A percentile compares a stretch with the other conserved stretches of the same genome.
phyloP scores from a whole-genome alignment of 2,329 filamentous ascomycete species.

The Aureobasidium vineae region DNA sequence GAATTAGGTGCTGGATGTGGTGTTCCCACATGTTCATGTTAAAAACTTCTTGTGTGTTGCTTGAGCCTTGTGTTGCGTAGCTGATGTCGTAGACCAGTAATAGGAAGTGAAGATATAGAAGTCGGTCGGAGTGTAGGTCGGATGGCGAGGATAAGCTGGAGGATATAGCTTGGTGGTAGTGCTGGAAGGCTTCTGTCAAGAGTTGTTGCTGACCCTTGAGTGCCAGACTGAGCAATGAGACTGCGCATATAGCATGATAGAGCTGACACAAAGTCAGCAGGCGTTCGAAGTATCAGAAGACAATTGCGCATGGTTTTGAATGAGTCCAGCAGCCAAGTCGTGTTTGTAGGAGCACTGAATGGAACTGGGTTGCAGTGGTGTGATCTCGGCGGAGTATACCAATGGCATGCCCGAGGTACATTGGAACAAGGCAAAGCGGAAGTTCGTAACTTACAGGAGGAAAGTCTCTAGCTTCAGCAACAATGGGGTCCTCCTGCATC shows the following conservation, averaged over 20 bases:
- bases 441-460: conserved; percentile 46
- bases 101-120: conserved; percentile 57
- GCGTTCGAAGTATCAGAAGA: not conserved
- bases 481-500: conserved; percentile 26
- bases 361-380: not conserved
- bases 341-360: too few species aligned
- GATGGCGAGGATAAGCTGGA: conserved; percentile 46
- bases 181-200: conserved; percentile 51
- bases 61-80: conserved; percentile 44
- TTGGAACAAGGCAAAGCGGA: conserved; percentile 2
- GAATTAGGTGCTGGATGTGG: conserved; percentile 53
- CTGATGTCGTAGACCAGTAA: conserved; percentile 57
- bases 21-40: conserved; percentile 53
- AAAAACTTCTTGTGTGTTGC: conserved; percentile 44
- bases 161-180: conserved; percentile 54
- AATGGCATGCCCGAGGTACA: not conserved
- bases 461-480: conserved; percentile 48
- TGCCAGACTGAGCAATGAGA: conserved; percentile 55
- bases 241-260: conserved; percentile 57
- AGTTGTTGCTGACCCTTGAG: conserved; percentile 46
- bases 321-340: not conserved
- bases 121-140: conserved; percentile 57
- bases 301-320: not conserved
- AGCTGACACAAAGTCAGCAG: conserved; percentile 42
- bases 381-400: not conserved